These are phyloP conservation scores for Candida pseudoviswanathii DNA, from an alignment of 1,139 yeast species.

Conservation along the genomic window DNA sequence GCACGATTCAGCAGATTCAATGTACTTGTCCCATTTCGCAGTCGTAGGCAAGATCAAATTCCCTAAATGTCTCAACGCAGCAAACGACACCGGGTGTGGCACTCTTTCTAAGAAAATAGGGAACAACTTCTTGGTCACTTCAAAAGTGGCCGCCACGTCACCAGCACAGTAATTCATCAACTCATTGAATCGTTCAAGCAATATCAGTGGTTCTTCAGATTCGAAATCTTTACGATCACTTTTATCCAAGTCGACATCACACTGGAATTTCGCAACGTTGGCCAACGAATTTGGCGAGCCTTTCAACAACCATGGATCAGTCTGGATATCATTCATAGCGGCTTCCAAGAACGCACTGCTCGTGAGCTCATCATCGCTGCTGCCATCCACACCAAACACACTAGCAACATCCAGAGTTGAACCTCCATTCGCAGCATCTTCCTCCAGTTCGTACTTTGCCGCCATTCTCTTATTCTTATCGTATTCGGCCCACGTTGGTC, in stretches of 20 bases:
- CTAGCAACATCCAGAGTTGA: not conserved
- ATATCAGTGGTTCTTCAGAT: conserved; percentile 52
- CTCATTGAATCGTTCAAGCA: conserved; percentile 58
- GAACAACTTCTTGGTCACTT: conserved; percentile 66
- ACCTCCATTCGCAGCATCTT: conserved; percentile 14
- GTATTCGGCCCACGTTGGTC: conserved; percentile 76
- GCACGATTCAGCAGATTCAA: conserved; percentile 65
- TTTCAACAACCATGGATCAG: conserved; percentile 77
- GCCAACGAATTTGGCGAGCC: conserved; percentile 82
- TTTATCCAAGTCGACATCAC: conserved; percentile 71
- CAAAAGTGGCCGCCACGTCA: conserved; percentile 78
- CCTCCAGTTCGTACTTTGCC: conserved; percentile 30
- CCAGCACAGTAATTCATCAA: conserved; percentile 81
- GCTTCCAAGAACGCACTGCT: conserved; percentile 11
- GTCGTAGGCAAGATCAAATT: conserved; percentile 83
- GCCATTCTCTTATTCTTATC: conserved; percentile 35
- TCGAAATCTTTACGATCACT: conserved; percentile 65
- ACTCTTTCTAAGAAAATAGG: conserved; percentile 69
- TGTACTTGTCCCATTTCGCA: conserved; percentile 69
- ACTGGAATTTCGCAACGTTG: conserved; percentile 80
- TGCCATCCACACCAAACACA: not conserved
- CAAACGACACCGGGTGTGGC: conserved; percentile 95
- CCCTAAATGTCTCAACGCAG: conserved; percentile 78
- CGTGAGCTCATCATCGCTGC: conserved; percentile 12
- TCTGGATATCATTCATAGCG: conserved; percentile 28